A percentile compares a stretch with the other conserved stretches of the same genome.
Evolutionary conservation across 2,329 filamentous ascomycete genomes (phyloP).

Genomic region (Chaetomium olivaceum): DNA sequence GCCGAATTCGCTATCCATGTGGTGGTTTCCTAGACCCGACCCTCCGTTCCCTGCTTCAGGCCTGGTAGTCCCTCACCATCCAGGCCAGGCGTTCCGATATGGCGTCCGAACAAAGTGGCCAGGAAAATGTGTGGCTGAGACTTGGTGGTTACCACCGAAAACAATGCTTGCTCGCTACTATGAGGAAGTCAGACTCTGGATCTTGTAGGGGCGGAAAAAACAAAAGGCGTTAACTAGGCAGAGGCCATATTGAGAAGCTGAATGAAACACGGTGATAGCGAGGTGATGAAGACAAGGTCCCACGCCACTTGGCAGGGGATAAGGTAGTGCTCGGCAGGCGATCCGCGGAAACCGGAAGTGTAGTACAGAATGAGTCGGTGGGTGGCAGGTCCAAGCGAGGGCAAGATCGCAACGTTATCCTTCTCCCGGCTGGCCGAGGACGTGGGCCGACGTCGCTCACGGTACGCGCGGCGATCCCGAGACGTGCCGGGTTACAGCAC

Average conservation of each 20-base stretch:
- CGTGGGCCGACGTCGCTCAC: conserved; percentile 7
- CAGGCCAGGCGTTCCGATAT: background rate
- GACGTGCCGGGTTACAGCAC: conserved; percentile 26
- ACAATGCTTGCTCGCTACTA: conserved; percentile 8
- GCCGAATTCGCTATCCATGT: background rate
- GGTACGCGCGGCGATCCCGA: conserved; percentile 8
- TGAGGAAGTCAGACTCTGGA: conserved; percentile 17
- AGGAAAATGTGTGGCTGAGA: too few species aligned
- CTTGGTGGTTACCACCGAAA: background rate
- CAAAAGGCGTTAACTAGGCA: conserved; percentile 1
- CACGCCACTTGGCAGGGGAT: conserved; percentile 14
- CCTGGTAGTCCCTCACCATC: conserved; percentile 3
- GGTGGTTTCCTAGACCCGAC: background rate
- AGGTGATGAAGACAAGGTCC: conserved; percentile 15
- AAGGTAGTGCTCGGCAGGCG: background rate
- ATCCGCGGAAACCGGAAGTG: background rate
- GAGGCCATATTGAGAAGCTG: conserved; percentile 19
- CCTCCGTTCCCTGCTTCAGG: conserved; percentile 8
- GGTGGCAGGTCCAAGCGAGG: conserved; percentile 12
- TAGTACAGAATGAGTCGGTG: background rate
- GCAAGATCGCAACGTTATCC: background rate
- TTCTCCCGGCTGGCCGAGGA: background rate
- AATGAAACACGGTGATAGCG: conserved; percentile 31
- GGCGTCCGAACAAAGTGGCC: background rate
- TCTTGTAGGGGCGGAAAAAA: conserved; percentile 5